Evolutionary conservation across 768 basidiomycete genomes (phyloP).

Genomic region (Kwoniella dejecticola): DNA sequence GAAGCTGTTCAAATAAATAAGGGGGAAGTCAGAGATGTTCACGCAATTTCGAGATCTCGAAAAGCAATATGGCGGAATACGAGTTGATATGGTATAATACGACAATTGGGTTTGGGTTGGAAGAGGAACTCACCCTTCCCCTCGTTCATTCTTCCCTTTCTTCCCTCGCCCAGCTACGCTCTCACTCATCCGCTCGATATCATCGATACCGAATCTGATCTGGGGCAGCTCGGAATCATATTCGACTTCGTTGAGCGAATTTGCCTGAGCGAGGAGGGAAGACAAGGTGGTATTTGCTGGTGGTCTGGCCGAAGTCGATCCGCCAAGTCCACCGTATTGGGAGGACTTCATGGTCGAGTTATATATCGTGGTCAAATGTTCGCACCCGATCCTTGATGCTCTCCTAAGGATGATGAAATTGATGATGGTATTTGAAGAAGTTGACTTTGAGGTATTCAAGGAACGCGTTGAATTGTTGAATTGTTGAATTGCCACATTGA

Average conservation of each 20-base stretch:
- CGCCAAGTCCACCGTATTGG: constrained; percentile 6
- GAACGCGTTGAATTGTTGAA: too few relatives aligned
- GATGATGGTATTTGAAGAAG: too few relatives aligned
- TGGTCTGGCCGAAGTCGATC: constrained; percentile 22
- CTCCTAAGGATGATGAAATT: too few relatives aligned
- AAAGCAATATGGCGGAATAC: too few relatives aligned
- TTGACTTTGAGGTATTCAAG: too few relatives aligned
- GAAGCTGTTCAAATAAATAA: constrained; percentile 32
- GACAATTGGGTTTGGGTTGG: too few relatives aligned
- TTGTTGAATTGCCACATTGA: too few relatives aligned
- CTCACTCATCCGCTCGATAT: constrained; percentile 90
- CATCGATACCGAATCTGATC: constrained; percentile 85
- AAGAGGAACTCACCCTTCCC: constrained; percentile 46
- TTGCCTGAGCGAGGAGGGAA: constrained; percentile 43
- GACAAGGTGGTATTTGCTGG: constrained; percentile 32
- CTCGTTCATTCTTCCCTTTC: constrained; percentile 28
- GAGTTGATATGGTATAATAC: too few relatives aligned
- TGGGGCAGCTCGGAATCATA: constrained; percentile 73
- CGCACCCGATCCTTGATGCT: too few relatives aligned
- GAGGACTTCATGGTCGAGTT: constrained; percentile 18
- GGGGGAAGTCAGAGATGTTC: background rate
- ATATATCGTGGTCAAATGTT: constrained; percentile 17
- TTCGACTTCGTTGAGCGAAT: constrained; percentile 37
- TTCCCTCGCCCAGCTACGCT: constrained; percentile 61
- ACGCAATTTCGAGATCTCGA: too few relatives aligned